Conservation (phyloP, 495 filamentous ascomycete genomes). For the Penicillium lividum region DNA sequence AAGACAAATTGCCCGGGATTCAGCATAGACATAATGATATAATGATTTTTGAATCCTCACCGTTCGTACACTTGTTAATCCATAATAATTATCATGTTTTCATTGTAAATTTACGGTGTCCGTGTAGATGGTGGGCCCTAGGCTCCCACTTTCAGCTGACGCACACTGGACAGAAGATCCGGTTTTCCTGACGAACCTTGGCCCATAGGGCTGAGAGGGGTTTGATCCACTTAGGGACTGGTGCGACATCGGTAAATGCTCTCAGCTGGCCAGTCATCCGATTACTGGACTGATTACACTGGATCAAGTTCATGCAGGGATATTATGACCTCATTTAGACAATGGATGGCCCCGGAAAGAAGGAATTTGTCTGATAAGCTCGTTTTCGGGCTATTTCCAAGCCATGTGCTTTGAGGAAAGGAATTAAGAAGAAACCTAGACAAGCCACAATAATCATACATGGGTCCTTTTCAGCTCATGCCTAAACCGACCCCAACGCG, state of each 20-base stretch:
- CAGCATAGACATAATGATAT: background rate
- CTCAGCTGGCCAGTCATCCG: conserved; percentile 5
- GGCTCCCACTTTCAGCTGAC: conserved; percentile 33
- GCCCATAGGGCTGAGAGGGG: conserved; percentile 17
- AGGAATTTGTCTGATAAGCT: background rate
- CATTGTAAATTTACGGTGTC: conserved; percentile 3
- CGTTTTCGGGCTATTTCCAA: background rate
- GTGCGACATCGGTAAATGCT: background rate
- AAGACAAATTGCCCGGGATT: background rate
- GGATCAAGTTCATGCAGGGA: background rate
- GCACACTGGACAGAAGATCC: conserved; percentile 9
- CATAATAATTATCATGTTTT: background rate
- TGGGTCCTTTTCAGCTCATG: conserved; percentile 8
- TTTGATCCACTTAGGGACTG: conserved; percentile 1
- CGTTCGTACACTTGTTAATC: background rate
- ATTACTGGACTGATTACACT: background rate
- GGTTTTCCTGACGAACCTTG: conserved; percentile 10
- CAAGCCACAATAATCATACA: conserved; percentile 18
- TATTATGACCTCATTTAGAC: background rate
- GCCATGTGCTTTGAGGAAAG: background rate
- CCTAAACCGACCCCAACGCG: conserved; percentile 33
- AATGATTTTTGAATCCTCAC: background rate
- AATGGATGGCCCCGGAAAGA: background rate
- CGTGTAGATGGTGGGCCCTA: conserved; percentile 3
- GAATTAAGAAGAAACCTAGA: background rate